These are phyloP conservation scores for Adiantum capillusveneris DNA, from an alignment of 75 land plant species.

Conservation along the genomic window DNA sequence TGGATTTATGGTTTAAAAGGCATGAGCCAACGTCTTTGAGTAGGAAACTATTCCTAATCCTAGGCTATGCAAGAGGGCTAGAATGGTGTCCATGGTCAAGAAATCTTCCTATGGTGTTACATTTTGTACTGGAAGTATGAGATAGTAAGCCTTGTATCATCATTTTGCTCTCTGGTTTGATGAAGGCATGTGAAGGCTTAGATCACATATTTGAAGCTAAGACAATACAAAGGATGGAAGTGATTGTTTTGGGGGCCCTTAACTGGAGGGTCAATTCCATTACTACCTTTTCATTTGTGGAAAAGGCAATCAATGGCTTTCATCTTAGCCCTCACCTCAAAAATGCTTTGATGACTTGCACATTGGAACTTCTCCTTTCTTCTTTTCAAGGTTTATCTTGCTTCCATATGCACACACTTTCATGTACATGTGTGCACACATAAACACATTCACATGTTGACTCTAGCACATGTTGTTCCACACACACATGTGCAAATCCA, in stretches of 20 bases:
- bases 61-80: too few relatives aligned
- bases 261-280: slow-evolving; percentile 59
- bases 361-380: not conserved
- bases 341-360: not conserved
- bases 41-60: too few relatives aligned
- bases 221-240: slow-evolving; percentile 66
- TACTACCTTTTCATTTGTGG: slow-evolving; percentile 62
- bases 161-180: too few relatives aligned
- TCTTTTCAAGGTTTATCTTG: not conserved
- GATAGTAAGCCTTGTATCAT: too few relatives aligned
- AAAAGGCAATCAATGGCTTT: not conserved
- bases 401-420: not conserved
- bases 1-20: too few relatives aligned
- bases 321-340: not conserved
- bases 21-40: too few relatives aligned
- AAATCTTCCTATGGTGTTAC: too few relatives aligned
- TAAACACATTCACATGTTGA: not conserved
- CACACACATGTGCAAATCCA: not conserved
- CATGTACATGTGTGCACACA: too few relatives aligned
- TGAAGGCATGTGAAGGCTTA: too few relatives aligned
- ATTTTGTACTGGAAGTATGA: too few relatives aligned
- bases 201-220: slow-evolving; percentile 57
- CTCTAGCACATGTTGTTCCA: too few relatives aligned
- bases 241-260: slow-evolving; percentile 44
- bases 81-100: too few relatives aligned